phyloP scores from a whole-genome alignment of 1,284 basidiomycete genomes.

The Rhodotorula sp. region DNA sequence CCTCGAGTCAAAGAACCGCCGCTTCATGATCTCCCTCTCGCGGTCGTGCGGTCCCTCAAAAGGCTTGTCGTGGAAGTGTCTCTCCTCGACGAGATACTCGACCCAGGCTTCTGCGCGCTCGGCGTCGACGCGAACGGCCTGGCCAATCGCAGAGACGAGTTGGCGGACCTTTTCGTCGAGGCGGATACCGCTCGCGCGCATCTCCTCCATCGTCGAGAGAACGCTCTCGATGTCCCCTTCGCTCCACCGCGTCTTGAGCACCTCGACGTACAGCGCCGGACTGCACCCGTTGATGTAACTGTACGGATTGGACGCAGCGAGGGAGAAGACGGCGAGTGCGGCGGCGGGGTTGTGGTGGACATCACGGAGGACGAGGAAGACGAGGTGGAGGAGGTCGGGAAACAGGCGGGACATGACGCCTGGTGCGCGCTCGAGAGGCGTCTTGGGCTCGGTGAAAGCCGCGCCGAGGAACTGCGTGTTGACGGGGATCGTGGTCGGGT shows the following conservation, averaged over 20 bases:
- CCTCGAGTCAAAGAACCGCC: slow-evolving; percentile 5
- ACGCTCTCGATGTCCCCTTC: slow-evolving; percentile 28
- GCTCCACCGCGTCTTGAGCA: slow-evolving; percentile 34
- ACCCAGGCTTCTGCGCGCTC: slow-evolving; percentile 22
- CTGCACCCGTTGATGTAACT: slow-evolving; percentile 36
- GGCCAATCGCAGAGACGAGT: slow-evolving; percentile 28
- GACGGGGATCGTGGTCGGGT: slow-evolving; percentile 4
- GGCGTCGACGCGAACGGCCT: slow-evolving; percentile 23
- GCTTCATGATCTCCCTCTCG: not conserved
- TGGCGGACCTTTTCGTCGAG: slow-evolving; percentile 18
- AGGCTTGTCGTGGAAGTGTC: not conserved
- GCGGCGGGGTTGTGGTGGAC: slow-evolving; percentile 14
- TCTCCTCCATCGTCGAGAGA: slow-evolving; percentile 28
- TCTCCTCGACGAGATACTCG: not conserved
- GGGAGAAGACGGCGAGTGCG: slow-evolving; percentile 33
- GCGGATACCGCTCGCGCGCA: slow-evolving; percentile 28
- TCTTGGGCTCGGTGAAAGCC: not conserved
- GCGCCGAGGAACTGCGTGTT: not conserved
- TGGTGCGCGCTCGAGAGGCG: too few species aligned
- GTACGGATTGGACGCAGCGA: slow-evolving; percentile 31
- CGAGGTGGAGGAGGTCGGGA: slow-evolving; percentile 27
- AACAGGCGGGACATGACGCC: slow-evolving; percentile 29
- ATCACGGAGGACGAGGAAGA: slow-evolving; percentile 37
- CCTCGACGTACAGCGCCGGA: slow-evolving; percentile 32
- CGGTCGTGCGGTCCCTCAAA: too few species aligned